Base-by-base conservation (phyloP, 1,284 basidiomycete species). In the Sporisorium graminicola region DNA sequence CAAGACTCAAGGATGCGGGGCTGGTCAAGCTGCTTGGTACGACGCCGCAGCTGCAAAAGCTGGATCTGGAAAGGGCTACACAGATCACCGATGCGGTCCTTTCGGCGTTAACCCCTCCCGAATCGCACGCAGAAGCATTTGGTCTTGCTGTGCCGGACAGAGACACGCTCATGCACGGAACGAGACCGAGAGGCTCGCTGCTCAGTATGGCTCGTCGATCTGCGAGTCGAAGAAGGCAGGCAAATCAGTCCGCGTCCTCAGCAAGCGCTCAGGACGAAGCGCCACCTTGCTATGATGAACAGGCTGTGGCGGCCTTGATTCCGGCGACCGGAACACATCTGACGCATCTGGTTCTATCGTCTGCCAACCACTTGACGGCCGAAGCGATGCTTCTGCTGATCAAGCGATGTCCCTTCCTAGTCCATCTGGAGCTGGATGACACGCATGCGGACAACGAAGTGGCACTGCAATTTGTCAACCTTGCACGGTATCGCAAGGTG, bases 1-100 rank as follows among this genome's bases (percentile, higher is more conserved):
- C 64, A 22, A 60, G 37, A 22, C 16, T 69, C 37, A 89, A 88
- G 67, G 90, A 93, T 68, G 89, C 89, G 2, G 92, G 93, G 3
- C 86, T 97, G 10, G 87, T 93, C n/a, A 88, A 88, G 47, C 88
- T 97, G 20, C 86, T 97, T 40, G 86, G 87, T 49, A 92, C 91
- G 12, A 91, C 91, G 7, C 92, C 92, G 0, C 84, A 88, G 64
- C 90, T 98, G 54, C 88, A 90, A 57, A 90, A 89, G 58, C 86
- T 98, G 47, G 95, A 98, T 83, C 87, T 98, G 33, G 95, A 97
- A 83, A 92, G 93, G 69, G 93, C 93, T 3, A 87, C 86, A 16
- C 90, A 91, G 26, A 90, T 96, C 57, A 91, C 90, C 1, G 94
- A 97, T 85, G 87, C 87, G 0, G 89, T 94, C 16, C 84, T 97